Evolutionary conservation across 179 eudicot genomes (phyloP).

Genomic region (Beta lomatogona): DNA sequence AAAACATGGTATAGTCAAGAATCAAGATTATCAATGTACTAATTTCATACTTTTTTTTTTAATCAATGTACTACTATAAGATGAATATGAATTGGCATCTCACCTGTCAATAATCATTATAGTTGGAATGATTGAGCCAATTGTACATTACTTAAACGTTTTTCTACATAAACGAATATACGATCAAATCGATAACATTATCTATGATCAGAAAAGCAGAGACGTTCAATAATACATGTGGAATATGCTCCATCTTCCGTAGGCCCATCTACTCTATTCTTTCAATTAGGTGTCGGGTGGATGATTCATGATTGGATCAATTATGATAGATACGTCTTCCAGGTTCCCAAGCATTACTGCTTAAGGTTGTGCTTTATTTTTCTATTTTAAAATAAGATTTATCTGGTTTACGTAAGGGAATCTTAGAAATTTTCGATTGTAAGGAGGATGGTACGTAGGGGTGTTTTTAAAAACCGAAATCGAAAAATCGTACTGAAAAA

Average conservation of each 20-base stretch:
- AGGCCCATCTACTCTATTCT: neutral
- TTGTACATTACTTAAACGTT: conserved; percentile 1
- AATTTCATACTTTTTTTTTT: neutral
- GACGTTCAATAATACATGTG: neutral
- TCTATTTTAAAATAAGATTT: too few species aligned
- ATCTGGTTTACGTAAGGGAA: too few species aligned
- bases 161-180: neutral
- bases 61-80: neutral
- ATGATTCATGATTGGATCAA: too few species aligned
- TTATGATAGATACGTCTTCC: too few species aligned
- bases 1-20: too few species aligned
- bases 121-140: conserved; percentile 13
- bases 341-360: neutral
- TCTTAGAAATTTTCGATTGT: too few species aligned
- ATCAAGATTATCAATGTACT: neutral
- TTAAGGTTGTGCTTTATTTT: too few species aligned
- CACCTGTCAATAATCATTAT: neutral
- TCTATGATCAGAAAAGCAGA: neutral
- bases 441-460: too few species aligned
- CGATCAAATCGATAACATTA: neutral
- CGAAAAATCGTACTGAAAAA: too few species aligned
- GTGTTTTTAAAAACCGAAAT: too few species aligned
- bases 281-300: neutral
- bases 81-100: neutral
- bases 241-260: neutral